Conservation (phyloP, 805 yeast species). For the Candida hungchunana region DNA sequence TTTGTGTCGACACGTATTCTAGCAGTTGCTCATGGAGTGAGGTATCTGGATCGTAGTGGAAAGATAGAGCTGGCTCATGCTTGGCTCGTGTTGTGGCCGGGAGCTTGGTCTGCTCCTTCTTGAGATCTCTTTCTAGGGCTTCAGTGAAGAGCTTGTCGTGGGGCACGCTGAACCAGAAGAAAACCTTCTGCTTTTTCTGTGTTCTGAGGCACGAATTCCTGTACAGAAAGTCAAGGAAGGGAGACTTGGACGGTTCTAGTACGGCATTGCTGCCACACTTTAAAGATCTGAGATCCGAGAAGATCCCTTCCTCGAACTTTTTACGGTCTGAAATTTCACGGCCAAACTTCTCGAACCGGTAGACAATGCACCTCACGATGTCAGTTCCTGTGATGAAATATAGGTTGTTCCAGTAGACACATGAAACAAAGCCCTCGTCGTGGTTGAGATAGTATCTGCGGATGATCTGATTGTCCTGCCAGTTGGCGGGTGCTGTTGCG, state of each 20-base stretch:
- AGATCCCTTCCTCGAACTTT: slow-evolving; percentile 95
- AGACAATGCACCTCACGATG: slow-evolving; percentile 87
- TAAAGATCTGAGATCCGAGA: slow-evolving; percentile 81
- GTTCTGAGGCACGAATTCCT: slow-evolving; percentile 86
- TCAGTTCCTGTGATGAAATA: slow-evolving; percentile 95
- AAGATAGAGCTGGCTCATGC: slow-evolving; percentile 76
- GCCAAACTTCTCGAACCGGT: slow-evolving; percentile 86
- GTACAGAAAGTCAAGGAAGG: slow-evolving; percentile 77
- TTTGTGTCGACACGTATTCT: slow-evolving; percentile 35
- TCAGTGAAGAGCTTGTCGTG: slow-evolving; percentile 91
- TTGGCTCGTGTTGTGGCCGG: slow-evolving; percentile 68
- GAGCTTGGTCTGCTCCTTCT: slow-evolving; percentile 61
- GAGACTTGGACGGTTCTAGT: slow-evolving; percentile 81
- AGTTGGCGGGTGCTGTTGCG: slow-evolving; percentile 91
- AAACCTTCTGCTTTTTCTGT: slow-evolving; percentile 94
- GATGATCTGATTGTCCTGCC: slow-evolving; percentile 86
- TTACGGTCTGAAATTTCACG: slow-evolving; percentile 79
- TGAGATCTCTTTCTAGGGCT: slow-evolving; percentile 88
- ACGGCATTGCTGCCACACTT: slow-evolving; percentile 86
- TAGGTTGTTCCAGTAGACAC: slow-evolving; percentile 87
- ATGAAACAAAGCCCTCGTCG: slow-evolving; percentile 88
- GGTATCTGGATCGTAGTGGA: slow-evolving; percentile 53
- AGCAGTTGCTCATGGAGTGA: slow-evolving; percentile 52
- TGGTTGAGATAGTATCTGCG: slow-evolving; percentile 80
- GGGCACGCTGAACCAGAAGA: slow-evolving; percentile 94